These are phyloP conservation scores for Annulohypoxylon stygium DNA, from an alignment of 495 filamentous ascomycete species.

Conservation along the genomic window DNA sequence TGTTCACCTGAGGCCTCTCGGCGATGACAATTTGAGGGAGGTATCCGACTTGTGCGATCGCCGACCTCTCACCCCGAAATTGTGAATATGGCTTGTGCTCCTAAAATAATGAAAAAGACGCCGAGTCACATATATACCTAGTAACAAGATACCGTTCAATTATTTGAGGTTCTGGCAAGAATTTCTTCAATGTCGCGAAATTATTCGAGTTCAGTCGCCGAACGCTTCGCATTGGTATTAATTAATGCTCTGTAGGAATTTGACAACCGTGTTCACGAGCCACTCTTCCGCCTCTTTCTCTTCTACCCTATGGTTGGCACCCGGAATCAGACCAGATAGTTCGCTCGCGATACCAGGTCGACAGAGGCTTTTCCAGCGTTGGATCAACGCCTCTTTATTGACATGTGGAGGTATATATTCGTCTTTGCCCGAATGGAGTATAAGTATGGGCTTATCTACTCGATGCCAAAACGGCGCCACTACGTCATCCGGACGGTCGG, in stretches of 20 bases:
- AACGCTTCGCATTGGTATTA: conserved; percentile 27
- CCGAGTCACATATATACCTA: background rate
- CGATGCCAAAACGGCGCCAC: conserved; percentile 73
- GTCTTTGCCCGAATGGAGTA: conserved; percentile 80
- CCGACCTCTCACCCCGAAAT: conserved; percentile 23
- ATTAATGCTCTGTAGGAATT: conserved; percentile 54
- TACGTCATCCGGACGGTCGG: conserved; percentile 73
- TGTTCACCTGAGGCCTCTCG: conserved; percentile 32
- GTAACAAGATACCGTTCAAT: background rate
- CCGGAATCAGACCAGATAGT: conserved; percentile 58
- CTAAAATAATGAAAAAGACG: background rate
- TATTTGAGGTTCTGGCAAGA: background rate
- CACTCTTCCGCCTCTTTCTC: conserved; percentile 52
- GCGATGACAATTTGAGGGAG: conserved; percentile 37
- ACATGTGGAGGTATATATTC: conserved; percentile 73
- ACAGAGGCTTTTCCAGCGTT: conserved; percentile 67
- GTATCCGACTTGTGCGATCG: conserved; percentile 35
- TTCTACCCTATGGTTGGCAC: conserved; percentile 59
- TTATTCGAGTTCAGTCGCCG: background rate
- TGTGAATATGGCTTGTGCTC: background rate
- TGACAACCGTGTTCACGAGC: conserved; percentile 54
- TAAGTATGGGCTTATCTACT: conserved; percentile 67
- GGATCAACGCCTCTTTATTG: conserved; percentile 74
- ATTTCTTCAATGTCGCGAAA: background rate
- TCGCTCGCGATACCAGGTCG: conserved; percentile 55